Percentiles rank a stretch among this genome's conserved stretches.
Conservation (phyloP, 2,329 filamentous ascomycete genomes). For the Chalaropsis thielavioides region DNA sequence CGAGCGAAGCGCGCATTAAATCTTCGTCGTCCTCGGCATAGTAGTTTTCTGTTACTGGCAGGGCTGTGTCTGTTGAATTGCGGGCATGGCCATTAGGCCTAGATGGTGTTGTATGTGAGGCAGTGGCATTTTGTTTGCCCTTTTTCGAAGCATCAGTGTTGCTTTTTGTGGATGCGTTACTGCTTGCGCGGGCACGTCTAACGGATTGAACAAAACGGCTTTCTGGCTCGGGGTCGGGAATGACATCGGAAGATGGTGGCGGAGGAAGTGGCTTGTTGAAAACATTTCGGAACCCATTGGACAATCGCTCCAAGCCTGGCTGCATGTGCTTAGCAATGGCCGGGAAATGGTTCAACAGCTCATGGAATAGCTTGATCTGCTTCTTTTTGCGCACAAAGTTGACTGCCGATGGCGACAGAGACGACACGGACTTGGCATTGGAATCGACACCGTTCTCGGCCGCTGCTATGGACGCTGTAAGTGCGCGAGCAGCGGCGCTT, state of each 20-base stretch:
- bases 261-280: slow-evolving; percentile 74
- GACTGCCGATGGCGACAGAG: slow-evolving; percentile 21
- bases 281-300: slow-evolving; percentile 74
- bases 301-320: slow-evolving; percentile 72
- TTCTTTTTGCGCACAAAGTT: slow-evolving; percentile 55
- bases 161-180: slow-evolving; percentile 8
- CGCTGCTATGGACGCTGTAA: slow-evolving; percentile 10
- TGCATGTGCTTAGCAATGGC: slow-evolving; percentile 97
- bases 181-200: slow-evolving; percentile 39
- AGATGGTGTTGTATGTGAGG: neutral
- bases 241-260: slow-evolving; percentile 14
- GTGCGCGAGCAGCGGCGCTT: slow-evolving; percentile 6
- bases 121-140: slow-evolving; percentile 24
- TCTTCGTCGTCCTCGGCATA: slow-evolving; percentile 85
- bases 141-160: slow-evolving; percentile 21
- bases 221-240: slow-evolving; percentile 44
- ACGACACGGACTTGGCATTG: neutral
- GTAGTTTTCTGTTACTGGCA: slow-evolving; percentile 46
- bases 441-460: slow-evolving; percentile 24
- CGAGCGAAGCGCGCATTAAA: slow-evolving; percentile 71
- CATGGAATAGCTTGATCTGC: slow-evolving; percentile 79
- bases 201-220: slow-evolving; percentile 41
- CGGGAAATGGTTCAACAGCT: slow-evolving; percentile 80
- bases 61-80: slow-evolving; percentile 20
- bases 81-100: neutral